These are phyloP conservation scores for Scopulariopsis brevicaulis DNA, from an alignment of 2,329 filamentous ascomycete genomes.

Conservation along the genomic window DNA sequence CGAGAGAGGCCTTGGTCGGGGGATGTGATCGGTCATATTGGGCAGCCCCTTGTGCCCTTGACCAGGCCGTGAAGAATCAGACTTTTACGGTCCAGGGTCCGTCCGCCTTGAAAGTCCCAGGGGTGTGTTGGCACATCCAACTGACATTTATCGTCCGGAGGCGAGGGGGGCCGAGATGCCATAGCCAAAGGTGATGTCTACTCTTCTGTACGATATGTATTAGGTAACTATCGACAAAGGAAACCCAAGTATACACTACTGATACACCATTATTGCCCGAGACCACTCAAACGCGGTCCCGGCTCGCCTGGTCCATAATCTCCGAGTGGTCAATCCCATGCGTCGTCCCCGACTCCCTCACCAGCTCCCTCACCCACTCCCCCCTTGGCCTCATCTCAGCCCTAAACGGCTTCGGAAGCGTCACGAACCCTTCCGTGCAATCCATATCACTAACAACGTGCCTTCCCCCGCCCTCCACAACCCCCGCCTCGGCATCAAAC, in stretches of 20 bases:
- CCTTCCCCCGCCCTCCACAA: conserved; percentile 10
- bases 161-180: no score
- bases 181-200: no score
- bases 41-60: no score
- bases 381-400: conserved; percentile 15
- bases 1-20: no score
- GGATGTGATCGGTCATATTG: no score
- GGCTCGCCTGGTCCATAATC: neutral
- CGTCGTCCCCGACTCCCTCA: conserved; percentile 8
- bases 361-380: conserved; percentile 14
- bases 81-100: no score
- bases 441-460: conserved; percentile 12
- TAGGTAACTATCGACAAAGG: no score
- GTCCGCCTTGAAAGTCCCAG: no score
- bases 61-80: no score
- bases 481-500: conserved; percentile 23
- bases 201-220: no score
- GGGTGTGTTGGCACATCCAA: no score
- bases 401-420: conserved; percentile 15
- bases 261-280: neutral
- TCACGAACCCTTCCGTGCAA: conserved; percentile 15
- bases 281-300: neutral
- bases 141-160: no score
- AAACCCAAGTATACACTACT: neutral
- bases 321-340: conserved; percentile 4